Percentiles rank a stretch among this genome's conserved stretches.
Conservation (phyloP, 176 grass and related monocot genomes). For the Bonia amplexicaulis region DNA sequence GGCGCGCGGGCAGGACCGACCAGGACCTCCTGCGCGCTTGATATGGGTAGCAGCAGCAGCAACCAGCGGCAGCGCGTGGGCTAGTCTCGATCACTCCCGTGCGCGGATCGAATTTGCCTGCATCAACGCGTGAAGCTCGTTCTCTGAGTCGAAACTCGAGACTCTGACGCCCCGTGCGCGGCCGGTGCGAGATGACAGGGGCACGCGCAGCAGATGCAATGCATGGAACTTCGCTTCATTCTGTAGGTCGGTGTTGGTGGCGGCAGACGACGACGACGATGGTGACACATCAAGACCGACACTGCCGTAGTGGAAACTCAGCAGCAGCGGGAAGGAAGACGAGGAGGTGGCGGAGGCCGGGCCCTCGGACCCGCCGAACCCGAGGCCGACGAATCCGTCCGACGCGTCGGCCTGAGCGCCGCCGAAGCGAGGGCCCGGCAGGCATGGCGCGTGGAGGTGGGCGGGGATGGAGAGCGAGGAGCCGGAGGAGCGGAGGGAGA, state of each 20-base stretch:
- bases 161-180: too few species aligned
- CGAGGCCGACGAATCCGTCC: constrained; percentile 59
- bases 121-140: background rate
- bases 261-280: constrained; percentile 27
- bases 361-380: constrained; percentile 51
- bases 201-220: background rate
- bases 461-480: constrained; percentile 64
- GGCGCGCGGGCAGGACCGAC: background rate
- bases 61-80: background rate
- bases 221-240: background rate
- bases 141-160: background rate
- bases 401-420: constrained; percentile 32
- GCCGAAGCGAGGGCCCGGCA: constrained; percentile 19
- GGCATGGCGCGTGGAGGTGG: constrained; percentile 39
- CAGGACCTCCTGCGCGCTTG: background rate
- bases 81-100: background rate
- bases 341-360: constrained; percentile 51
- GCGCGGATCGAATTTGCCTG: background rate
- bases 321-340: constrained; percentile 51
- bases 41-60: background rate
- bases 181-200: background rate
- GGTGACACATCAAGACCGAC: constrained; percentile 61
- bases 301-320: constrained; percentile 79
- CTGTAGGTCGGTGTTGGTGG: constrained; percentile 27
- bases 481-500: constrained; percentile 84